Evolutionary conservation across 805 yeast species (phyloP).

Genomic region (Cyberlindnera mississippiensis): DNA sequence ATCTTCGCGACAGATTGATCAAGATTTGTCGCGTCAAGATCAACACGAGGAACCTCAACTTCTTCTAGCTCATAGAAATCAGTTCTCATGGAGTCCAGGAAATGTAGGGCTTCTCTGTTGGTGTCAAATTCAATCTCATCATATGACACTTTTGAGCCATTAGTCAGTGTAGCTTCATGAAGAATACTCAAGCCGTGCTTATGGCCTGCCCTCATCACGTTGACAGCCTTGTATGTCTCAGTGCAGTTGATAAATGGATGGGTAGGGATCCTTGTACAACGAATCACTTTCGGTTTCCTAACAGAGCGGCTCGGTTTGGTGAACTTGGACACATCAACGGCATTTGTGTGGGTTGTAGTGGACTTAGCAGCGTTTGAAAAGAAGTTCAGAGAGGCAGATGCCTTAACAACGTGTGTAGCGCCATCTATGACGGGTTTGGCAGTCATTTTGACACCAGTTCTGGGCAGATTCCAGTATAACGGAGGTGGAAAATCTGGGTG

Average conservation of each 20-base stretch:
- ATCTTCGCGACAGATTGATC: no score
- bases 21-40: no score
- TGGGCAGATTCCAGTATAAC: no score
- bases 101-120: constrained; percentile 6
- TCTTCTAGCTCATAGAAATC: constrained; percentile 4
- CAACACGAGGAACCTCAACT: background rate
- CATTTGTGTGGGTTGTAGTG: constrained; percentile 4
- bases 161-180: no score
- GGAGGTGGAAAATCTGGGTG: no score
- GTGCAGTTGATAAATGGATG: constrained; percentile 12
- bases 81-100: constrained; percentile 3
- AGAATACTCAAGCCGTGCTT: no score
- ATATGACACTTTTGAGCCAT: background rate
- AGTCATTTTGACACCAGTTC: no score
- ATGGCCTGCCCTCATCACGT: background rate
- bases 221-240: constrained; percentile 4
- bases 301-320: background rate
- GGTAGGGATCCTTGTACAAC: constrained; percentile 3
- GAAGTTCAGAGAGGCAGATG: constrained; percentile 13
- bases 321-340: constrained; percentile 3
- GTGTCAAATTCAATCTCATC: constrained; percentile 4
- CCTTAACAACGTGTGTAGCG: constrained; percentile 11
- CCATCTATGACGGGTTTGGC: background rate
- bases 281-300: background rate
- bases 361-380: constrained; percentile 15